Base-by-base conservation (phyloP, 192 early-diverging fungal species). In the Coemansia sp. region DNA sequence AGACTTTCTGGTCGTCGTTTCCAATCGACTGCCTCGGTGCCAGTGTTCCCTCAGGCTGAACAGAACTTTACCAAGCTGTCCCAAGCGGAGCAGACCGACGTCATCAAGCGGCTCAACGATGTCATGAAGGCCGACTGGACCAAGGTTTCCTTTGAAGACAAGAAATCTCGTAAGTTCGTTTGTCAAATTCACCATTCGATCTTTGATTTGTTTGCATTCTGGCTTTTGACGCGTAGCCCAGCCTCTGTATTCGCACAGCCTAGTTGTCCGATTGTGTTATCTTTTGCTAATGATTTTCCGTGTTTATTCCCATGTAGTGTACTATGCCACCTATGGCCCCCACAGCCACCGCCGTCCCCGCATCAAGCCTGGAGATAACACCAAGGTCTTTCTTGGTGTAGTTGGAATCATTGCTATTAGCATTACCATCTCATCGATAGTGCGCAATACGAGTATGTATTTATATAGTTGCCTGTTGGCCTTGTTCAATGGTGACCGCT, bases 51-150 rank as follows among this genome's bases (percentile, higher is more conserved):
- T 35, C 81, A 77, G 64, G 77, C 72, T 39, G 77, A 79, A 64
- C 68, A 84, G 68, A 67, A 87, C 51, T 92, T 89, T 87, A 76
- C 69, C 60, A 88, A 87, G 71, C 89, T 92, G 46, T 86, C 90
- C 23, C 83, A 90, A 63, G 84, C 86, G 64, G 94, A 97, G 82
- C 93, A 96, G 87, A 84, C 83, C 63, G 89, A 92, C 61, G 88
- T 97, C 60, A 81, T 91, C 63, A 92, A 90, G 71, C 75, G 85
- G 44, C 87, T 99, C 33, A 86, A 86, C 67, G 92, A 92, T 77
- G 86, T 85, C 67, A 94, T 97, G 88, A 95, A 95, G 87, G 92
- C 87, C 52, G 94, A 99, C 87, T 99, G 97, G 97, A 92, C 92
- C 85, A 87, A 88, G 68, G 79, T 99, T 69, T 82, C 95, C 56